A percentile compares a stretch with the other conserved stretches of the same genome.
Evolutionary conservation across 306 rosid genomes (phyloP).

Genomic region (Cercis canadensis): DNA sequence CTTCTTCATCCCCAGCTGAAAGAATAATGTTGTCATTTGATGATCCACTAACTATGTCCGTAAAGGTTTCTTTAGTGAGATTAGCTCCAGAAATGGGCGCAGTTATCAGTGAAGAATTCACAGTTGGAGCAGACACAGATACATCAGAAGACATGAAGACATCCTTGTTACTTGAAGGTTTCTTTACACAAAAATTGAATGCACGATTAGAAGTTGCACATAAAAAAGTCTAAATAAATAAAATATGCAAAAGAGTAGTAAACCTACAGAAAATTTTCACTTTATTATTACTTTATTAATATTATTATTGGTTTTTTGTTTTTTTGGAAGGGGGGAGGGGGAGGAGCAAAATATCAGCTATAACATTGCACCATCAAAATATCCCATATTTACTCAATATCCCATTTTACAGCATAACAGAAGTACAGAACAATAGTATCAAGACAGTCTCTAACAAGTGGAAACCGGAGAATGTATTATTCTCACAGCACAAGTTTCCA

Average conservation of each 20-base stretch:
- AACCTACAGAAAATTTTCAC: background rate
- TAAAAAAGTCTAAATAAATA: background rate
- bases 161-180: conserved; percentile 53
- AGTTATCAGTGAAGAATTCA: conserved; percentile 53
- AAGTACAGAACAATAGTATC: background rate
- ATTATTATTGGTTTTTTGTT: too few relatives aligned
- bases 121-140: conserved; percentile 43
- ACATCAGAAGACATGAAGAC: conserved; percentile 49
- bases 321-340: background rate
- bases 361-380: background rate
- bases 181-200: conserved; percentile 45
- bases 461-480: background rate
- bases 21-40: conserved; percentile 37
- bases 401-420: background rate
- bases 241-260: background rate
- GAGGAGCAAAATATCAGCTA: background rate
- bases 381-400: background rate
- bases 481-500: background rate
- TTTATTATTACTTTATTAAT: too few relatives aligned
- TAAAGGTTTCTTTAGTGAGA: conserved; percentile 43
- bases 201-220: conserved; percentile 33
- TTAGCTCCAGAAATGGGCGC: conserved; percentile 46
- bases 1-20: conserved; percentile 38
- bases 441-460: background rate
- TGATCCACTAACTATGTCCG: conserved; percentile 41